Base-by-base conservation (phyloP, 2,329 filamentous ascomycete species). In the Pseudogymnoascus sp. region DNA sequence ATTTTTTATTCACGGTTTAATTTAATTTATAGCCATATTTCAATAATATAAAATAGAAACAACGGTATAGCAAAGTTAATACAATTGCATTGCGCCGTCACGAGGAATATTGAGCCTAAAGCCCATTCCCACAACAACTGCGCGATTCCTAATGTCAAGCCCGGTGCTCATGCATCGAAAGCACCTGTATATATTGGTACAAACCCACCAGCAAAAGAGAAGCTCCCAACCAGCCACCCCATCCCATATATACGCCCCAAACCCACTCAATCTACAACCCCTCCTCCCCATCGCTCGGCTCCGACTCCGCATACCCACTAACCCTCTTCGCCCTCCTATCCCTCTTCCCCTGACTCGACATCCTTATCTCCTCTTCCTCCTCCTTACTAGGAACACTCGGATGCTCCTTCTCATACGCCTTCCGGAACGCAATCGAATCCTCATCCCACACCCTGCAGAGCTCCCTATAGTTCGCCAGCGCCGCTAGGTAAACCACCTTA, bases 401-500 rank as follows among this genome's bases (percentile, higher is more conserved):
- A 69, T 87, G 77, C 3, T 80, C 79, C 65, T 73, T 77, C 64
- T 83, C 81, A 65, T 84, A 88, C 63, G 76, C 74, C 16, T 73
- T 75, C 65, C 80, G 77, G 36, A 84, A 79, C 63, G 80, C 80
- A 26, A 78, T 76, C 3, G 88, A 88, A 64, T 86, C 83, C 18
- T 75, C 77, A 71, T 96, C 90, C 91, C 93, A 97, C 63, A 83
- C 81, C 61, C 80, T 83, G 7, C 84, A 80, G n/a, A 81, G 79
- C 60, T 80, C 79, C 57, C 86, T 85, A 74, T 85, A 91, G 21
- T 79, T 79, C 14, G 79, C 80, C 62, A 88, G 72, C 5, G 81
- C 81, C 39, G 80, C 78, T 29, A 79, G 79, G 68, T 92, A 89
- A 1, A 76, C 79, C 64, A 82, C 80, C 73, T 93, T 93, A 68